A percentile compares a stretch with the other conserved stretches of the same genome.
Evolutionary conservation across 1,139 yeast species (phyloP).

Genomic region (Magnusiomyces ingens): DNA sequence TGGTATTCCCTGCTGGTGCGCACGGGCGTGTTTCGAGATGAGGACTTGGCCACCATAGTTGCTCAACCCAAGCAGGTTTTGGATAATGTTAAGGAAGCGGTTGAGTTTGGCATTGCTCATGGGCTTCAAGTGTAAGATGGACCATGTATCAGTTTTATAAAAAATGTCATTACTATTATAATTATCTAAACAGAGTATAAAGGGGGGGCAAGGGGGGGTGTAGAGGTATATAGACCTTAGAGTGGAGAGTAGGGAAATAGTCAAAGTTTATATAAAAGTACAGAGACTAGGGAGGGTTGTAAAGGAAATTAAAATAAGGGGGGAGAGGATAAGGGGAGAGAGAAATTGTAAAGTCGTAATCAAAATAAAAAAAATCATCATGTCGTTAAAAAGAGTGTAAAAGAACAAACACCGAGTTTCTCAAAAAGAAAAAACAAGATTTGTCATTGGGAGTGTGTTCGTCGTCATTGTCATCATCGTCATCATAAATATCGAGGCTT

Average conservation of each 20-base stretch:
- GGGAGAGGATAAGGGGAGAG: no score
- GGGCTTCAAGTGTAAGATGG: background rate
- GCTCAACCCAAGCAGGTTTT: slow-evolving; percentile 32
- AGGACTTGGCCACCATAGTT: slow-evolving; percentile 42
- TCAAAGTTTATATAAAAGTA: no score
- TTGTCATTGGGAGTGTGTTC: background rate
- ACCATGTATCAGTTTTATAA: background rate
- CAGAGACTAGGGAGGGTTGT: no score
- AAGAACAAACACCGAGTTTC: background rate
- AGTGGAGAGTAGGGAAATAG: background rate
- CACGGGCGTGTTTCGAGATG: slow-evolving; percentile 81
- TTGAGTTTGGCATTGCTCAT: slow-evolving; percentile 24
- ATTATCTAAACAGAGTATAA: slow-evolving; percentile 7
- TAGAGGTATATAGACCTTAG: no score
- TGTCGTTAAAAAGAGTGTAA: background rate
- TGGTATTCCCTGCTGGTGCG: slow-evolving; percentile 81
- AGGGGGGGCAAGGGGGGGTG: slow-evolving; percentile 5
- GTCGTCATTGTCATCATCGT: background rate
- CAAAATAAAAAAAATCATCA: background rate
- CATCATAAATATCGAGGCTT: slow-evolving; percentile 7
- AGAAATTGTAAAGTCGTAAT: no score
- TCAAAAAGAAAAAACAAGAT: background rate
- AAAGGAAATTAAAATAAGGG: no score
- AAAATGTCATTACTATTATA: slow-evolving; percentile 1
- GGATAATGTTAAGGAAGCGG: slow-evolving; percentile 37